Base-by-base conservation (phyloP, 495 filamentous ascomycete species). In the Jackrogersella multiformis region DNA sequence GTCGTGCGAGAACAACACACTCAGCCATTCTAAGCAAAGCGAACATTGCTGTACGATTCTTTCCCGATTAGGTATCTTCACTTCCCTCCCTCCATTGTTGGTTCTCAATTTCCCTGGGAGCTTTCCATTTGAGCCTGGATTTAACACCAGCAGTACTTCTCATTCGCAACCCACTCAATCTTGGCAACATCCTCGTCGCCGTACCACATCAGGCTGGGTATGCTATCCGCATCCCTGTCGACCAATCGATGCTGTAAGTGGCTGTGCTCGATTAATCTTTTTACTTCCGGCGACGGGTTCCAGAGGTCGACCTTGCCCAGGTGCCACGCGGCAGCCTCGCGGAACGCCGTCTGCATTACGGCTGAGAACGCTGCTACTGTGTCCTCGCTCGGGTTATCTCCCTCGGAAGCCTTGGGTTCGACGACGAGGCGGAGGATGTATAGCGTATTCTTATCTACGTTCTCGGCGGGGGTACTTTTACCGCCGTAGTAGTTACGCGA, bases 131-230 rank as follows among this genome's bases (percentile, higher is more conserved):
- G 12, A 56, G 12, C 20, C 42, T 9, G 15, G 7, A 34, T 45
- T 87, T 76, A 97, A 74, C 92, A 97, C 94, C 94, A 99, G 16
- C 86, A 90, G 79, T 88, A 97, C 82, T 96, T 97, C 84, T 99
- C 94, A 73, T 96, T 97, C 62, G 83, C 84, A 53, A 93, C 76
- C 95, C 95, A 99, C 46, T 93, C 89, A 38, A 97, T 80, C 20
- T 88, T 81, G 35, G 81, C 78, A 13, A 76, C 76, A 5, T 63
- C 57, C 9, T 74, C 81, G 18, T 75, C 71, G 5, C 80, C 84
- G 58, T 85, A 83, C 82, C 83, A 85, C 78, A 80, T 82, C 73
- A 87, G 66, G 63, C 80, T 81, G 0, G 83, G 71, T 56, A 87
- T 85, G 52, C 82, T 85, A 4, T 84, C 80, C 35, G 66, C 64